Base-by-base conservation (phyloP, 257 asterid genomes). In the Thymus mandschuricus region DNA sequence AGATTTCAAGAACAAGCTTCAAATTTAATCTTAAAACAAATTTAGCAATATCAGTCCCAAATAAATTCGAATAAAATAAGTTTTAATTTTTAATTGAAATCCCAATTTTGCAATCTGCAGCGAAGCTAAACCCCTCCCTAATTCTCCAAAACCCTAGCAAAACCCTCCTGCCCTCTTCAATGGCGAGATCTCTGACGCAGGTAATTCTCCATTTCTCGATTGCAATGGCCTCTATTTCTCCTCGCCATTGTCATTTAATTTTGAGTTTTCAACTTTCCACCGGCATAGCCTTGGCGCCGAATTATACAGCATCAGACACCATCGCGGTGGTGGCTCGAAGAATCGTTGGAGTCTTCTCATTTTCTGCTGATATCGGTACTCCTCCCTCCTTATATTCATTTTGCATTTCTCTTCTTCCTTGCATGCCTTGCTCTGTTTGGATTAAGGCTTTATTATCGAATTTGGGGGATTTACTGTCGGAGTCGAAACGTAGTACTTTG, bases 101-200 rank as follows among this genome's bases (percentile, higher is more conserved):
- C 11, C 49, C 49, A 44, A 44, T 44, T 44, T 11, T 44, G 49
- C 49, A 7, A 6, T 44, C 49, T 44, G 49, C 49, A 7, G 12
- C 11, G 55, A 31, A 34, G n/a, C 64, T 38, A 73, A 66, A 57
- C 2, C 46, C 75, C 28, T 15, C 29, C 9, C 29, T 6, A 62
- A 66, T 12, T 50, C 43, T 27, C 75, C 27, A 70, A 75, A 81
- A 66, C 85, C 83, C 85, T 77, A 41, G 69, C 69, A 73, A 77
- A 77, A 77, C 71, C 78, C 21, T 21, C 60, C 31, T 6, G 11
- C 61, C 52, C 46, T 38, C 71, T 56, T 38, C 58, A 73, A 83
- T 83, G 87, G 85, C 87, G 77, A 78, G 73, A 81, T 78, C 82
- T 66, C 76, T 83, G 38, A 29, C 54, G 54, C 81, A 73, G 83